These are phyloP conservation scores for Lolium perenne DNA, from an alignment of 176 grass and related monocot species.

Conservation along the genomic window DNA sequence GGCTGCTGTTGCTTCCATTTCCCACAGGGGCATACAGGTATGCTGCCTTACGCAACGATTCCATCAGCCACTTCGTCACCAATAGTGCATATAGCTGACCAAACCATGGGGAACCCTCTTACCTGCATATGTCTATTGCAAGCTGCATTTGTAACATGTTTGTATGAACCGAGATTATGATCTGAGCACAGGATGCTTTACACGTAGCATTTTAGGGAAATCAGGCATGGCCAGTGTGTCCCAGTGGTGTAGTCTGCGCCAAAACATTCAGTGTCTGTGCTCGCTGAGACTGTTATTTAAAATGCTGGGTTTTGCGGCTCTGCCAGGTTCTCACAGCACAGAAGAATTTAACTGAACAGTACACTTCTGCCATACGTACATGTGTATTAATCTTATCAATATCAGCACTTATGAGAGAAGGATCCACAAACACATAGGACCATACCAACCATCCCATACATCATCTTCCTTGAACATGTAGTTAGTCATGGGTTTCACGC, in stretches of 20 bases:
- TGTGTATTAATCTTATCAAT: not conserved
- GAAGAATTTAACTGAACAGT: not conserved
- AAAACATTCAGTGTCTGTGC: not conserved
- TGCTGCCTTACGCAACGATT: conserved; percentile 42
- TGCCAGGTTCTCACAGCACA: not conserved
- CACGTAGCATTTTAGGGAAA: not conserved
- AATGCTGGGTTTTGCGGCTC: not conserved
- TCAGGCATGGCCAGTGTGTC: not conserved
- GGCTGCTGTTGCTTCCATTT: conserved; percentile 7
- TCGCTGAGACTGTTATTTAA: not conserved
- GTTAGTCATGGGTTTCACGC: not conserved
- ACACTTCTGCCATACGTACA: not conserved
- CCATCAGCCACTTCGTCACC: conserved; percentile 48
- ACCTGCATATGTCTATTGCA: not conserved
- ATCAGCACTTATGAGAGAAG: not conserved
- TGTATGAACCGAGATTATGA: not conserved
- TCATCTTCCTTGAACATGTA: not conserved
- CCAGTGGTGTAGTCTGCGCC: not conserved
- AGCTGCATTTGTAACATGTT: not conserved
- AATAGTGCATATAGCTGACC: not conserved
- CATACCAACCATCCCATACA: not conserved
- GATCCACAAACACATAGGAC: not conserved
- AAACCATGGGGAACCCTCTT: conserved; percentile 16
- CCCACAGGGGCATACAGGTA: not conserved
- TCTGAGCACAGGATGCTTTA: not conserved